Percentiles rank a stretch among this genome's conserved stretches.
Conservation (phyloP, 305 asterid species). For the Ajuga reptans region DNA sequence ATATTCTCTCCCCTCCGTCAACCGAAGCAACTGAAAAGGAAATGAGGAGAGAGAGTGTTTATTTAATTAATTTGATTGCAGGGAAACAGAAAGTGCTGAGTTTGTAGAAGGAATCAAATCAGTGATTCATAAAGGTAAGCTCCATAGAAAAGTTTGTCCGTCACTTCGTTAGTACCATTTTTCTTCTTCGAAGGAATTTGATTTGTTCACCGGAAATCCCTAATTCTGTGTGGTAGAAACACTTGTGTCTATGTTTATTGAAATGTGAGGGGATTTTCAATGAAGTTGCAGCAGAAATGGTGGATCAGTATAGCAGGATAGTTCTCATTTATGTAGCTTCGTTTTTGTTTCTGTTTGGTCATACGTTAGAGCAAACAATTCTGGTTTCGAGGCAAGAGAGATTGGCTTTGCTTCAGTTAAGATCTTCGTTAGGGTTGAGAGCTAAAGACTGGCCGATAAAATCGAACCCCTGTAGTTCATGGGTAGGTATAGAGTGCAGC, state of each 20-base stretch:
- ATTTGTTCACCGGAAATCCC: constrained; percentile 1
- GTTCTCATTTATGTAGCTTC: constrained; percentile 22
- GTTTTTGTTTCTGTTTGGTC: constrained; percentile 28
- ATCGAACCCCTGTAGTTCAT: constrained; percentile 53
- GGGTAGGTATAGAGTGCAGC: constrained; percentile 58
- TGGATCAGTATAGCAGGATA: constrained; percentile 33
- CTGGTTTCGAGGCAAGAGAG: constrained; percentile 29
- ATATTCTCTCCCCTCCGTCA: constrained; percentile 26
- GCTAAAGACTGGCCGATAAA: constrained; percentile 65
- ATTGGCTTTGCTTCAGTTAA: constrained; percentile 40
- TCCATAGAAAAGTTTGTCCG: not conserved
- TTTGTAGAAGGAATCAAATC: constrained; percentile 20
- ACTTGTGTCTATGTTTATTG: not conserved
- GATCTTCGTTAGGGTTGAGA: constrained; percentile 55
- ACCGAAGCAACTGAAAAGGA: constrained; percentile 10
- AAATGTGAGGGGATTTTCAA: constrained; percentile 23
- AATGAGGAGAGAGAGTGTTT: constrained; percentile 10
- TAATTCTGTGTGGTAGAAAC: constrained; percentile 6
- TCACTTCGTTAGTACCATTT: not conserved
- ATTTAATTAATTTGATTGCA: not conserved
- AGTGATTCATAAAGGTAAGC: constrained; percentile 24
- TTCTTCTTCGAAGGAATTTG: constrained; percentile 3
- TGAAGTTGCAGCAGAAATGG: constrained; percentile 43
- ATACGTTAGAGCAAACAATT: constrained; percentile 31
- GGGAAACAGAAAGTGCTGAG: not conserved